Evolutionary conservation across 2,329 filamentous ascomycete species (phyloP).

Genomic region (Ambrosiella cleistominuta): DNA sequence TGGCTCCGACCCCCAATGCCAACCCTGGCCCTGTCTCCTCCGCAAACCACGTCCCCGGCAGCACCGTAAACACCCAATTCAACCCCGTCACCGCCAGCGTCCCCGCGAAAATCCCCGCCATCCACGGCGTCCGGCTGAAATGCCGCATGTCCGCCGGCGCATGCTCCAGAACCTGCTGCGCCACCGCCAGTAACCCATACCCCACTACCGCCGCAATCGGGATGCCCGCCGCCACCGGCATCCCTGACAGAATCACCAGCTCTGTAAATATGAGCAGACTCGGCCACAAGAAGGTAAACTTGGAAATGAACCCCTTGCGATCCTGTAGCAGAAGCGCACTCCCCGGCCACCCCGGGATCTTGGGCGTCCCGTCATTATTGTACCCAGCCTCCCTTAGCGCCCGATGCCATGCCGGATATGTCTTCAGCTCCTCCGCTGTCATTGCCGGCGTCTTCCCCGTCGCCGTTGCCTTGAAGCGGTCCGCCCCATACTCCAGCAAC

Average conservation of each 20-base stretch:
- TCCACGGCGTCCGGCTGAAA: conserved; percentile 82
- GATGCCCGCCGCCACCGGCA: conserved; percentile 59
- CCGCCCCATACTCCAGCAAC: conserved; percentile 84
- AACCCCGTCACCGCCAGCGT: conserved; percentile 67
- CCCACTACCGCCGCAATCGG: conserved; percentile 49
- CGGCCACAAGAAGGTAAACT: conserved; percentile 82
- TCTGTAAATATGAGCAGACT: conserved; percentile 57
- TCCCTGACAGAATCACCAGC: conserved; percentile 53
- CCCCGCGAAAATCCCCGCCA: conserved; percentile 82
- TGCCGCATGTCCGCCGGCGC: conserved; percentile 76
- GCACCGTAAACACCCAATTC: conserved; percentile 56
- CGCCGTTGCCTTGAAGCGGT: conserved; percentile 75
- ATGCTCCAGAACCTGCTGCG: conserved; percentile 61
- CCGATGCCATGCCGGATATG: conserved; percentile 60
- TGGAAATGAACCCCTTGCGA: conserved; percentile 57
- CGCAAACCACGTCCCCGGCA: conserved; percentile 30
- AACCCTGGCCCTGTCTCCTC: background rate
- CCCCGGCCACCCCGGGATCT: conserved; percentile 51
- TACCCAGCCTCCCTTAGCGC: conserved; percentile 75
- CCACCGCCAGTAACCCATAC: conserved; percentile 59
- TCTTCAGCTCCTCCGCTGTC: conserved; percentile 83
- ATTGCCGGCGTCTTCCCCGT: conserved; percentile 79
- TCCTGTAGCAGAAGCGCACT: conserved; percentile 60
- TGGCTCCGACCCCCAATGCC: background rate
- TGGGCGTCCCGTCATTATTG: conserved; percentile 56